phyloP scores from a whole-genome alignment of 1,139 yeast genomes.

The Pneumocystis wakefieldiae region DNA sequence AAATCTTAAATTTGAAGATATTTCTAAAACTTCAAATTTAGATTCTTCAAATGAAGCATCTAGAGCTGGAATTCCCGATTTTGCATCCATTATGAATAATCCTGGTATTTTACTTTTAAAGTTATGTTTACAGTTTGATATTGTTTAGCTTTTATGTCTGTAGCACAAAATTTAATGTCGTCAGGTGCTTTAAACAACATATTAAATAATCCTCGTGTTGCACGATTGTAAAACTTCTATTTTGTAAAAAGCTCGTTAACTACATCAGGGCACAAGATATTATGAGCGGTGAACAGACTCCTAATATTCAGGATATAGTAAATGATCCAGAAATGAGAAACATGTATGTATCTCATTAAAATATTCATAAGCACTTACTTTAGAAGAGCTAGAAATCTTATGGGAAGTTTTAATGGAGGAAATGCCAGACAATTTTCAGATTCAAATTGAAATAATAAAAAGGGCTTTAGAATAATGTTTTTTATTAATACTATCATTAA shows the following conservation, averaged over 20 bases:
- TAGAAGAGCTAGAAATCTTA: slow-evolving; percentile 5
- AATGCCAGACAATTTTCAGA: background rate
- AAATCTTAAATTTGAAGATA: slow-evolving; percentile 13
- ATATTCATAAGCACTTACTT: background rate
- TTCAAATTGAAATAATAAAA: background rate
- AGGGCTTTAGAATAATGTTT: background rate
- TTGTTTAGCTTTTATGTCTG: slow-evolving; percentile 45
- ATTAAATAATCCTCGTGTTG: slow-evolving; percentile 43
- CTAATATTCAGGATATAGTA: slow-evolving; percentile 9
- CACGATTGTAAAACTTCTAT: slow-evolving; percentile 46
- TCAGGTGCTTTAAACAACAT: slow-evolving; percentile 48
- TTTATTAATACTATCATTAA: background rate
- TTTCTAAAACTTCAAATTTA: slow-evolving; percentile 22
- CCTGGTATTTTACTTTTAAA: slow-evolving; percentile 45
- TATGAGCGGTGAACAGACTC: slow-evolving; percentile 23
- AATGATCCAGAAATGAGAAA: slow-evolving; percentile 13
- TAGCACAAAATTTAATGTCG: slow-evolving; percentile 79
- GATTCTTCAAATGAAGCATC: slow-evolving; percentile 17
- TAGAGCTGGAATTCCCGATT: slow-evolving; percentile 39
- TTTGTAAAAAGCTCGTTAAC: background rate
- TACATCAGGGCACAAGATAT: slow-evolving; percentile 6
- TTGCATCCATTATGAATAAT: slow-evolving; percentile 34
- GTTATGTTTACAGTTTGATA: slow-evolving; percentile 67
- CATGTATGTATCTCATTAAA: background rate
- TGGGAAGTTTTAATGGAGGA: slow-evolving; percentile 9